Percentiles rank a stretch among this genome's conserved stretches.
Evolutionary conservation across 2,329 filamentous ascomycete genomes (phyloP).

Genomic region (Colletotrichum spinosum): DNA sequence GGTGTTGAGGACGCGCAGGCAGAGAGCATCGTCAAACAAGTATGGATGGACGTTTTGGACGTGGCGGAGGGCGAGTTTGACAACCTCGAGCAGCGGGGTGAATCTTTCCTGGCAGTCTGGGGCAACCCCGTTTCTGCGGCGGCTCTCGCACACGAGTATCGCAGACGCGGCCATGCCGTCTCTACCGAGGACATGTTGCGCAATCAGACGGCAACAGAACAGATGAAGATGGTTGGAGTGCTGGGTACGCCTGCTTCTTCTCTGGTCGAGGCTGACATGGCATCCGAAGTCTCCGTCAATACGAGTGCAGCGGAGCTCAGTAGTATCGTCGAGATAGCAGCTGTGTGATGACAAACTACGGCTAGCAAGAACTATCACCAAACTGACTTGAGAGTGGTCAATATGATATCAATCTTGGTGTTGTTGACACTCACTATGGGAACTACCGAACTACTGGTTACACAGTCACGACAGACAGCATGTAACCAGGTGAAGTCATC

Average conservation of each 20-base stretch:
- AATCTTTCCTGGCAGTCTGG: conserved; percentile 9
- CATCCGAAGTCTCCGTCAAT: too few relatives aligned
- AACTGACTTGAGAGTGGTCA: too few relatives aligned
- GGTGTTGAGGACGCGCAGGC: background rate
- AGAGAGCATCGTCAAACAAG: background rate
- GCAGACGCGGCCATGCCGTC: background rate
- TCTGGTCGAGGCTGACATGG: too few relatives aligned
- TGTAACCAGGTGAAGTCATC: too few relatives aligned
- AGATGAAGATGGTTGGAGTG: background rate
- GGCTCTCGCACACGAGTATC: conserved; percentile 5
- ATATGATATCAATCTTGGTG: too few relatives aligned
- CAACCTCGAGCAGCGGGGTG: background rate
- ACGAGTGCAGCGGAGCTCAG: too few relatives aligned
- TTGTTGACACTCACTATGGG: too few relatives aligned
- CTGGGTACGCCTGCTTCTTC: background rate
- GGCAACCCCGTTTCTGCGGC: conserved; percentile 22
- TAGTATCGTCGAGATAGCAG: too few relatives aligned
- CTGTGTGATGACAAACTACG: too few relatives aligned
- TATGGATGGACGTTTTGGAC: conserved; percentile 11
- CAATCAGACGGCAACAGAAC: conserved; percentile 2
- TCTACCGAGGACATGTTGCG: conserved; percentile 18
- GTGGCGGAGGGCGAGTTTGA: background rate
- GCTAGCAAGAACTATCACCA: too few relatives aligned
- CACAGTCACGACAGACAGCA: too few relatives aligned
- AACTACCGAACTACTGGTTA: too few relatives aligned